Base-by-base conservation (phyloP, 805 yeast genomes). In the Teunomyces funiuensis region DNA sequence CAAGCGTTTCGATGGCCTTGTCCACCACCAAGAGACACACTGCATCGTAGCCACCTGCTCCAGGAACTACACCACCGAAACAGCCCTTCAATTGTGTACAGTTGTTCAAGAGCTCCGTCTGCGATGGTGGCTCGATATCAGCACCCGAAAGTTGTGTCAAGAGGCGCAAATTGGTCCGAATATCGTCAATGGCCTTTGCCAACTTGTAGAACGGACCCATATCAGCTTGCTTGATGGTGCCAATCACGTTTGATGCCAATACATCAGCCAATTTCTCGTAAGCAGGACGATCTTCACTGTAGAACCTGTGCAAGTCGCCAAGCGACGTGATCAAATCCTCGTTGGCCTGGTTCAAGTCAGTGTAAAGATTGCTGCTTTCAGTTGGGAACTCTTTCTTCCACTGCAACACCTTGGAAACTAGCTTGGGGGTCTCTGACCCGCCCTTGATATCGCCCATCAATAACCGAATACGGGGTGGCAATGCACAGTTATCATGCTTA, bases 11-110 rank as follows among this genome's bases (percentile, higher is more conserved):
- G 2, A 76, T 58, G 2, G 76, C 59, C 1, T 61, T 54, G 19
- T 75, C 79, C 2, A 76, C 71, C 2, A 84, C 83, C 19, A 93
- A 61, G 19, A 91, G 54, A 42, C 95, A 78, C 14, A 93, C 78
- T 0, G 99, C 99, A 67, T 93, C 99, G 57, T 82, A 85, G 0
- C 99, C 99, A 19, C 99, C 99, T 0, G 99, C 99, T 2, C 99
- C 99, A 0, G 99, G 99, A 3, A 93, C 96, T 25, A 93, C 90
- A n/a, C 96, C 97, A 0, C 96, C 95, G 14, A 91, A 52, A 22
- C 88, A 93, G 11, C 99, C 99, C 0, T 68, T 69, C 15, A 87
- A 56, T 6, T 42, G 33, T 6, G 61, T 50, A 29, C 73, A 59
- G 13, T 67, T 59, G 54, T 91, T 80, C 6, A 93, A 65, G 5